Evolutionary conservation across 306 rosid species (phyloP).

Genomic region (Pueraria montana): DNA sequence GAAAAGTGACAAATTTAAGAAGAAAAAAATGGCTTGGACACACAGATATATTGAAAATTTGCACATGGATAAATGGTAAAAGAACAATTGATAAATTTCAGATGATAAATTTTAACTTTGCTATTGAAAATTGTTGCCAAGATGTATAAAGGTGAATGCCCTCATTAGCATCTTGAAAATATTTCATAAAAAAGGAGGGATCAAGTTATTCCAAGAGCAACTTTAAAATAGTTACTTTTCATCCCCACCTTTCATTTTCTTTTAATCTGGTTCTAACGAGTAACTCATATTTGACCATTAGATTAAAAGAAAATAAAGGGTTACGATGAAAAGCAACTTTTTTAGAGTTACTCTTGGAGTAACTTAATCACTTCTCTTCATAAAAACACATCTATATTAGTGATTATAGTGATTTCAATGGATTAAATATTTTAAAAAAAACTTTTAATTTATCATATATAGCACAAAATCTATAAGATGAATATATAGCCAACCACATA

Average conservation of each 20-base stretch:
- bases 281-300: no score
- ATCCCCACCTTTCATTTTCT: no score
- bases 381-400: not conserved
- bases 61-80: constrained; percentile 2
- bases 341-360: no score
- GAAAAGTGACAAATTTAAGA: constrained; percentile 11
- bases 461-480: constrained; percentile 35
- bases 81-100: constrained; percentile 10
- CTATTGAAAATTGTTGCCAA: constrained; percentile 40
- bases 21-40: constrained; percentile 26
- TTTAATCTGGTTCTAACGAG: no score
- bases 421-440: not conserved
- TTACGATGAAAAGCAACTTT: no score
- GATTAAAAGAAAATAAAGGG: no score
- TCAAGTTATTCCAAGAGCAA: no score
- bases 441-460: not conserved
- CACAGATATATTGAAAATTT: not conserved
- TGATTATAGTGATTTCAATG: constrained; percentile 31
- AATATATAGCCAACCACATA: constrained; percentile 30
- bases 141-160: constrained; percentile 22
- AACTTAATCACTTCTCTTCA: no score
- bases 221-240: no score
- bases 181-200: constrained; percentile 22
- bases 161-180: constrained; percentile 32
- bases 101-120: constrained; percentile 31